Percentiles rank a stretch among this genome's conserved stretches.
phyloP scores from a whole-genome alignment of 805 yeast genomes.

The Saccharomycopsis malanga region DNA sequence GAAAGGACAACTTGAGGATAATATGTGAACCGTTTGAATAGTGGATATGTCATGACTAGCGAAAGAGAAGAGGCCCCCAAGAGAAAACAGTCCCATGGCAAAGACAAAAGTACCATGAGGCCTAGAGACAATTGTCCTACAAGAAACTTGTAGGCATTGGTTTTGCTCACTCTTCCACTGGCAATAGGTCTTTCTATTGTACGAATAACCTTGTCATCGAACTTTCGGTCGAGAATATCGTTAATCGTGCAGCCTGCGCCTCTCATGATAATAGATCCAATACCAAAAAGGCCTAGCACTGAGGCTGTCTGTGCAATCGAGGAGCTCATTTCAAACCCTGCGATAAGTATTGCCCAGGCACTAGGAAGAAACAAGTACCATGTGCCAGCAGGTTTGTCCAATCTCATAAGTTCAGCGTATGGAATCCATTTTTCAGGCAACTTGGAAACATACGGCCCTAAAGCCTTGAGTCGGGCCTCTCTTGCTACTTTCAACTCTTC shows the following conservation, averaged over 20 bases:
- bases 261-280: constrained; percentile 87
- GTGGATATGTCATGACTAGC: constrained; percentile 79
- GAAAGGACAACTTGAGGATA: constrained; percentile 86
- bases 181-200: constrained; percentile 92
- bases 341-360: constrained; percentile 89
- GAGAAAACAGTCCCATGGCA: constrained; percentile 77
- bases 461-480: constrained; percentile 40
- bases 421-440: constrained; percentile 77
- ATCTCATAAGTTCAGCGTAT: constrained; percentile 83
- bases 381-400: constrained; percentile 96
- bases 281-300: constrained; percentile 63
- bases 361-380: constrained; percentile 78
- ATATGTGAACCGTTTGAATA: constrained; percentile 90
- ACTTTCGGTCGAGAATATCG: constrained; percentile 76
- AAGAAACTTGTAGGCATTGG: constrained; percentile 63
- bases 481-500: constrained; percentile 33
- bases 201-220: constrained; percentile 81
- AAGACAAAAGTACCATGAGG: constrained; percentile 54
- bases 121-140: constrained; percentile 74
- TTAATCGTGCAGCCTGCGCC: constrained; percentile 98
- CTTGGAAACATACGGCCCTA: constrained; percentile 46
- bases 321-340: constrained; percentile 67
- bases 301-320: constrained; percentile 54
- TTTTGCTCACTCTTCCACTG: constrained; percentile 66
- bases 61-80: constrained; percentile 77